A percentile compares a stretch with the other conserved stretches of the same genome.
phyloP scores from a whole-genome alignment of 805 yeast species.

The Pichia rugopelliculosa region DNA sequence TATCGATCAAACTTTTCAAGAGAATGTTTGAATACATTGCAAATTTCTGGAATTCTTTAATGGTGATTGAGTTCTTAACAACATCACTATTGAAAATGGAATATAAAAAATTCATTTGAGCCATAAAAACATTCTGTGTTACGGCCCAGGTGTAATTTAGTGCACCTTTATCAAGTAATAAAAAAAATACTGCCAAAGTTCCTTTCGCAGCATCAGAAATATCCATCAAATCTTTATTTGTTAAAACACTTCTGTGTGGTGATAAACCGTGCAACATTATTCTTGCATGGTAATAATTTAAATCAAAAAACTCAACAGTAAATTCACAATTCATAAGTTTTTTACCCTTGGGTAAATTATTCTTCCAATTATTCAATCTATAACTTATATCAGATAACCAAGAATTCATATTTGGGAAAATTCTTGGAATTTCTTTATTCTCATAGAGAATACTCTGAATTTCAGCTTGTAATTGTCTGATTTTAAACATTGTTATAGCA shows the following conservation, averaged over 20 bases:
- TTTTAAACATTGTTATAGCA: slow-evolving; percentile 56
- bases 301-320: slow-evolving; percentile 57
- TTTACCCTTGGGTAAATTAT: slow-evolving; percentile 45
- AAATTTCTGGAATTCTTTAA: slow-evolving; percentile 44
- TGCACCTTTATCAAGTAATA: slow-evolving; percentile 45
- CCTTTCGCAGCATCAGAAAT: slow-evolving; percentile 61
- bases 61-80: slow-evolving; percentile 37
- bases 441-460: slow-evolving; percentile 69
- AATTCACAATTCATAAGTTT: slow-evolving; percentile 67
- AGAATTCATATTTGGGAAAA: slow-evolving; percentile 40
- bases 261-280: slow-evolving; percentile 70
- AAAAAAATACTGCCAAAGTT: slow-evolving; percentile 55
- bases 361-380: slow-evolving; percentile 58
- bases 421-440: slow-evolving; percentile 61
- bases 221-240: slow-evolving; percentile 44
- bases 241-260: slow-evolving; percentile 55
- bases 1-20: slow-evolving; percentile 51
- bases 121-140: slow-evolving; percentile 81
- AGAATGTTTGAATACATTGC: slow-evolving; percentile 47
- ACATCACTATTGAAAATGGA: slow-evolving; percentile 64
- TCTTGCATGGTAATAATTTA: slow-evolving; percentile 72
- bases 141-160: slow-evolving; percentile 92
- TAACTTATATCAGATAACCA: slow-evolving; percentile 55
- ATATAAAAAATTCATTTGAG: slow-evolving; percentile 78
- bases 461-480: slow-evolving; percentile 71